Base-by-base conservation (phyloP, 768 basidiomycete genomes). In the Psilocybe azurescens region DNA sequence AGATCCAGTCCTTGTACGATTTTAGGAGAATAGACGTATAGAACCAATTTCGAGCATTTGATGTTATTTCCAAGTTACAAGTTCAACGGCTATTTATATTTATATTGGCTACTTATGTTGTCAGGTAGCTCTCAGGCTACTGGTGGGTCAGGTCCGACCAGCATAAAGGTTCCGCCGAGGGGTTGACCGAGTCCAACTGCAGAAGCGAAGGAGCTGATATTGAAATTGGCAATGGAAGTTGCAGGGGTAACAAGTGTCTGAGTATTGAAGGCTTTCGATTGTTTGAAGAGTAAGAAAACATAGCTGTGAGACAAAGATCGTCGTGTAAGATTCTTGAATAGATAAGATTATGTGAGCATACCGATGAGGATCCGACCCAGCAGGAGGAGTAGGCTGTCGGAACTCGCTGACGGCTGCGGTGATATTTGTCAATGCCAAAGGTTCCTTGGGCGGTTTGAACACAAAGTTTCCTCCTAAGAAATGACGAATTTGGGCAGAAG, bases 151-250 rank as follows among this genome's bases (percentile, higher is more conserved):
- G 69, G 69, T 1, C 73, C 80, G 30, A 83, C 82, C 24, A 77
- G 69, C 79, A 84, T 83, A 67, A 81, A 85, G 0, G 80, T 82
- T 49, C 82, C 83, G 11, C 74, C 83, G 39, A 84, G 74, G 0
- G 82, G 81, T 14, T 74, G 66, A 29, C 83, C 83, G 14, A 85
- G 70, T 8, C 78, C 75, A 29, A 80, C 78, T 13, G 69, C 73
- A 10, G 62, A 63, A 0, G 80, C 80, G 61, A 84, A 85, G 18
- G 68, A 49, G 59, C 78, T 82, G 46, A 83, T 75, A 56, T 83
- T 82, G 71, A 83, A 83, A 16, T 67, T 33, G 1, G 54, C 51
- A 51, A 79, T 67, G 6, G 78, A 67, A 0, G 77, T 78, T 5
- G 72, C 65, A 9, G 80, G 47, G 18, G 73, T 80, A 14, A 84